phyloP scores from a whole-genome alignment of 768 basidiomycete species.

The Paxillus ammoniavirescens region DNA sequence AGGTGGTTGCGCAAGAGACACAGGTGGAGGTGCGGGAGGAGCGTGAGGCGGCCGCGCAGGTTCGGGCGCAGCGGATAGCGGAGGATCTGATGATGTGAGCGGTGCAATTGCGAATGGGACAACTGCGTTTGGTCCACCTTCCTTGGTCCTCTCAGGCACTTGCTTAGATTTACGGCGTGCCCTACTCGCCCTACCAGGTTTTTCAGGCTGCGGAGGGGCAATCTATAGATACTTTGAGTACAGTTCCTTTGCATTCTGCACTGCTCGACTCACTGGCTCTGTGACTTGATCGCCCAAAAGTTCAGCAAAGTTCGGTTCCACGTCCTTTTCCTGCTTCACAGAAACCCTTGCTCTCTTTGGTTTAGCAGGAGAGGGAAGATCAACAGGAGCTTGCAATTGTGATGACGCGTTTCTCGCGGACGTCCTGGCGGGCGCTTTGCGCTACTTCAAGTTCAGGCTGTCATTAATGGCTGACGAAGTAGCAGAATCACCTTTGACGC shows the following conservation, averaged over 20 bases:
- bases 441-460: conserved; percentile 20
- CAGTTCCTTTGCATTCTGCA: background rate
- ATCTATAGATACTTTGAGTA: conserved; percentile 10
- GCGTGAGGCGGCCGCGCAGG: conserved; percentile 4
- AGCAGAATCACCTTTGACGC: conserved; percentile 18
- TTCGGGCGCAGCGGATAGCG: conserved; percentile 17
- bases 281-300: background rate
- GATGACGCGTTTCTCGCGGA: conserved; percentile 15
- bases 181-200: conserved; percentile 13
- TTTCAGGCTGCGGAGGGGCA: conserved; percentile 11
- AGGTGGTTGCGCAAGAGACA: conserved; percentile 7
- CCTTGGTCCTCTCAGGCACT: conserved; percentile 17
- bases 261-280: conserved; percentile 17
- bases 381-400: conserved; percentile 14
- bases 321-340: conserved; percentile 28
- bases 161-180: conserved; percentile 24
- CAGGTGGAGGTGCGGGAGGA: conserved; percentile 1
- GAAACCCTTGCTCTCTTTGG: conserved; percentile 30
- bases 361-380: conserved; percentile 23
- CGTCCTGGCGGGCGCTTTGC: conserved; percentile 26
- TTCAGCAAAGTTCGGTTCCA: conserved; percentile 13
- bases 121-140: conserved; percentile 3
- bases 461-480: background rate
- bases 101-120: conserved; percentile 16
- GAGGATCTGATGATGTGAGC: conserved; percentile 3